Evolutionary conservation across 2,329 filamentous ascomycete genomes (phyloP), one percentile per base, ranked within the genome.

Genomic region (Torrubiella hemipterigena): DNA sequence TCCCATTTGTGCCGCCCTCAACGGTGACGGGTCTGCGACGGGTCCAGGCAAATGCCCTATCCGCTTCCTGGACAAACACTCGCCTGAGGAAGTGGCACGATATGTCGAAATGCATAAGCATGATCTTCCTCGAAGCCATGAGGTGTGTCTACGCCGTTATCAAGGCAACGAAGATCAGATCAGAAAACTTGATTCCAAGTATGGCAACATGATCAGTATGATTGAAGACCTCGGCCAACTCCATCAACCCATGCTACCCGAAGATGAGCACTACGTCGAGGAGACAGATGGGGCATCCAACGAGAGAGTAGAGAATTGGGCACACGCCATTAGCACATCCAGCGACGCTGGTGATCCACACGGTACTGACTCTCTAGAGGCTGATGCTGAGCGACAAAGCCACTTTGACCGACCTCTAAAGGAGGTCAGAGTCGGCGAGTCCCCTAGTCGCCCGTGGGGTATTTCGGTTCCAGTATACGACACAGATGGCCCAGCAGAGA

Each of bases 81-180:
- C 85, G 3, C 84, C 89, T 3, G 84, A 94, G 59, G 87, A 95
- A 50, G 79, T 96, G 38, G 89, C 89, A 11, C 75, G 81, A 47
- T 96, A 94, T 53, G 85, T 96, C 48, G 84, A 95, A 53, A 86
- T 78, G 31, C 87, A 95, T 61, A 95, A 95, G 54, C 87, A 96
- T 56, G 82, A 94, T 54, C 72, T 96, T 32, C 89, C 89, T 8
- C 75, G 89, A 45, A 95, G 86, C 51, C 89, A 96, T 56, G 85
- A 93, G 51, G 73, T 95, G 27, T 96, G 89, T 54, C 77, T 96
- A 38, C 78, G 82, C 48, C 74, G 87, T 35, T 94, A 94, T 51
- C 84, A 93, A 56, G 80, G 75, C 54, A 89, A 87, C 47, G 80
- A 89, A 44, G 73, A 81, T 40, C 82, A 87, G 47, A 82, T 93